These are phyloP conservation scores for Paecilomyces sp. DNA, from an alignment of 2,329 filamentous ascomycete species.

Conservation along the genomic window DNA sequence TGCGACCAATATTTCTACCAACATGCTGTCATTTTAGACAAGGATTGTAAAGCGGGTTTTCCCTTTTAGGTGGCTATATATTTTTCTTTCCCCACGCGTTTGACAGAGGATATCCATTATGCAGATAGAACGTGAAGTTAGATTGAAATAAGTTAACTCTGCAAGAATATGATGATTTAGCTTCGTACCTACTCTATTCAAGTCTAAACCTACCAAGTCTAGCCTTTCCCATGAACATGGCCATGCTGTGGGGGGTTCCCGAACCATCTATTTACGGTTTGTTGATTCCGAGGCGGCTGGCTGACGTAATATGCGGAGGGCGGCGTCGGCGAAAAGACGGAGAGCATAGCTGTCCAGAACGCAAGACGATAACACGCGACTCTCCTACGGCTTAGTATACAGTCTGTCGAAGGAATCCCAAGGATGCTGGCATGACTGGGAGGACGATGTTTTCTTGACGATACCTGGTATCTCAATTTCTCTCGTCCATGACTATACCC, in stretches of 20 bases:
- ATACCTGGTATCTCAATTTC: slow-evolving; percentile 2
- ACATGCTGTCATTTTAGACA: too few relatives aligned
- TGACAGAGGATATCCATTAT: too few relatives aligned
- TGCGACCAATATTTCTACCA: too few relatives aligned
- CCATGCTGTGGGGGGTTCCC: background rate
- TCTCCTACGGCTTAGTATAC: slow-evolving; percentile 1
- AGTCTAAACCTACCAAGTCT: too few relatives aligned
- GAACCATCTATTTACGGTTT: background rate
- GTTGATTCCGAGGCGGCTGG: background rate
- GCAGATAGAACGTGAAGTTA: too few relatives aligned
- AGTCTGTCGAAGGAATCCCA: background rate
- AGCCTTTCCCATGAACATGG: too few relatives aligned
- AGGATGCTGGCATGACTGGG: background rate
- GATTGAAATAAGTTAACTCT: too few relatives aligned
- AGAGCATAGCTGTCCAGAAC: slow-evolving; percentile 20
- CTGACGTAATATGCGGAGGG: slow-evolving; percentile 22
- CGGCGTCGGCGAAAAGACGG: background rate
- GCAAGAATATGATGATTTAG: too few relatives aligned
- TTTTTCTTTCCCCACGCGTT: too few relatives aligned
- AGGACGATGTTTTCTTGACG: slow-evolving; percentile 13
- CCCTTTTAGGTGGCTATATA: too few relatives aligned
- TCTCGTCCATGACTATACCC: slow-evolving; percentile 19
- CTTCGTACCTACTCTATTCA: too few relatives aligned
- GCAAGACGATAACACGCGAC: slow-evolving; percentile 8
- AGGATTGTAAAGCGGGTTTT: too few relatives aligned